Evolutionary conservation across 2,329 filamentous ascomycete genomes (phyloP), one percentile per base, ranked within the genome.

Genomic region (Pseudogymnoascus pannorum): DNA sequence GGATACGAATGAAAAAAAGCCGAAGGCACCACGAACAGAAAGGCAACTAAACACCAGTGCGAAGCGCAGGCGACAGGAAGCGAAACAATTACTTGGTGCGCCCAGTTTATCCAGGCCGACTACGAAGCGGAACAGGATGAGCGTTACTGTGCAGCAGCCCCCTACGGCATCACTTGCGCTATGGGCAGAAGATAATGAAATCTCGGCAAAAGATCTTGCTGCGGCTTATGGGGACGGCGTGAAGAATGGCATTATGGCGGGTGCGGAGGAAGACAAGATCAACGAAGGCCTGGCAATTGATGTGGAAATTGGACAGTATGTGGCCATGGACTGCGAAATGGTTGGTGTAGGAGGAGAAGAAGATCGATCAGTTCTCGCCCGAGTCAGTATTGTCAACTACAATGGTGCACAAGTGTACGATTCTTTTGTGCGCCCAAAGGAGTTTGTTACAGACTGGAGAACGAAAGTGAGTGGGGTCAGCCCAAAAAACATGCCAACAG

Each of bases 321-420:
- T 99, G 42, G 89, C 90, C 18, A 84, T 99, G 54, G 94, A 99
- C 77, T 99, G 94, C 74, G 94, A 99, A 76, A 99, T 99, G 94
- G 94, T 99, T 24, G 94, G 93, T 57, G 85, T 95, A 11, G 89
- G 88, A 0, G 83, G 84, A 1, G 85, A 85, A 58, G 82, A 85
- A 20, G 80, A 87, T 65, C 83, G 86, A 70, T 92, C 91, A 35
- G 86, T 86, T 0, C 83, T 99, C 48, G 94, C 94, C 1, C 85
- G 94, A 54, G 91, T 93, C 61, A 96, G 90, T 71, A 78, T 96
- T 14, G 92, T 97, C 67, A 96, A 97, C 74, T 99, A 92, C 74
- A 91, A 97, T 72, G 92, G 92, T 16, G 84, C 88, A 26, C 91
- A 96, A 73, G 78, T 99, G 51, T 97, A 97, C 80, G 94, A 99